Conservation (phyloP, 805 yeast genomes). For the Metschnikowia continentalis region DNA sequence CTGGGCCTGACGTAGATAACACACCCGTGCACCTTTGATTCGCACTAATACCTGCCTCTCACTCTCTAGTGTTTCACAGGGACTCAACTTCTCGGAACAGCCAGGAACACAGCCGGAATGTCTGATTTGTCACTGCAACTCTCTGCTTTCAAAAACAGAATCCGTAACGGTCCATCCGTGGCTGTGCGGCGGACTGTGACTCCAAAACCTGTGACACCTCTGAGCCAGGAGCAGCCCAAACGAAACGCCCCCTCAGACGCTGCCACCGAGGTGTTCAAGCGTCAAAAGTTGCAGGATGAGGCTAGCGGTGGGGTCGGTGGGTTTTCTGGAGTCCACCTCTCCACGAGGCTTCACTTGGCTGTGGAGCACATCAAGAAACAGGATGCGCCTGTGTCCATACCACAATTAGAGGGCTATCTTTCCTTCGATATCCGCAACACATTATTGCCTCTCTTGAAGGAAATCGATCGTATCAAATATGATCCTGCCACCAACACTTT, state of each 20-base stretch:
- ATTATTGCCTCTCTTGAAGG: conserved; percentile 66
- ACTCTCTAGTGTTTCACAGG: neutral
- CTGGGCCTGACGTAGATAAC: neutral
- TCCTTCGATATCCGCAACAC: conserved; percentile 57
- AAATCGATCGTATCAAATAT: conserved; percentile 72
- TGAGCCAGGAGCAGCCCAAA: conserved; percentile 10
- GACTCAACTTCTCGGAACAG: neutral
- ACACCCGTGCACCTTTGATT: conserved; percentile 1
- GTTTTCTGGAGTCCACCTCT: conserved; percentile 58
- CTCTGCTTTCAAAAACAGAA: conserved; percentile 43
- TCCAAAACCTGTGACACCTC: conserved; percentile 20
- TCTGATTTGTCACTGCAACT: conserved; percentile 41
- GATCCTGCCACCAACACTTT: conserved; percentile 60
- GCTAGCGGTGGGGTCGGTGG: conserved; percentile 13
- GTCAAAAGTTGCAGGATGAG: conserved; percentile 25
- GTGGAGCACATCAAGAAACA: conserved; percentile 79
- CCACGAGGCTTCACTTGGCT: conserved; percentile 85
- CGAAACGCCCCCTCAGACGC: conserved; percentile 15
- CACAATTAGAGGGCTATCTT: conserved; percentile 63
- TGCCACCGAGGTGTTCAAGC: conserved; percentile 33
- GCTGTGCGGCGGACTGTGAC: conserved; percentile 22
- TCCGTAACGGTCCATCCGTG: conserved; percentile 43
- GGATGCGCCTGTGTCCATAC: conserved; percentile 65
- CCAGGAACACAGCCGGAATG: conserved; percentile 12
- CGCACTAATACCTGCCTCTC: neutral